Conservation (phyloP, 495 filamentous ascomycete genomes). For the Talaromyces liani region DNA sequence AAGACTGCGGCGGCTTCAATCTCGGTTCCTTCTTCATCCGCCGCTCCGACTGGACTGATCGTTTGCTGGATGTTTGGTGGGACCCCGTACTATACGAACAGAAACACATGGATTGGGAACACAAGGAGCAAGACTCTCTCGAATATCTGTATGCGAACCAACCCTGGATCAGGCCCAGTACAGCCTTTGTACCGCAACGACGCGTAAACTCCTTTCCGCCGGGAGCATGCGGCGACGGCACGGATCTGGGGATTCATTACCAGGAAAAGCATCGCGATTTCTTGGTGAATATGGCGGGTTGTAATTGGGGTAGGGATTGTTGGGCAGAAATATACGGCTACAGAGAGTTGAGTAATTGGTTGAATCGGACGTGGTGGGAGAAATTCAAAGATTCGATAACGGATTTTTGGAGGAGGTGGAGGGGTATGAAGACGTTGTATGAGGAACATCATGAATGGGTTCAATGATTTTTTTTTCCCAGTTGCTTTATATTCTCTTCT, state of each 20-base stretch:
- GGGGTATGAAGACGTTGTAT: conserved; percentile 1
- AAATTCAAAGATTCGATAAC: conserved; percentile 33
- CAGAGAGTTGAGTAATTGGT: conserved; percentile 75
- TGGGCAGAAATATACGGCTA: conserved; percentile 97
- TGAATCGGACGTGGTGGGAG: conserved; percentile 79
- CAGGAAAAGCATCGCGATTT: conserved; percentile 80
- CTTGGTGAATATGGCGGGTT: conserved; percentile 98
- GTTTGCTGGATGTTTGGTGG: conserved; percentile 96
- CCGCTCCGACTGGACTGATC: conserved; percentile 81
- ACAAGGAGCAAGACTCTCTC: conserved; percentile 94
- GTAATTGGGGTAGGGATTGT: conserved; percentile 92
- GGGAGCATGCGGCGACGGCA: conserved; percentile 75
- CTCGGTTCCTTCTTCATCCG: conserved; percentile 91
- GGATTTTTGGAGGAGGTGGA: conserved; percentile 15
- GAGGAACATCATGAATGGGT: conserved; percentile 9
- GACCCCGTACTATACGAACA: conserved; percentile 97
- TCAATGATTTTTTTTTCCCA: background rate
- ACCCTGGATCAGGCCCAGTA: conserved; percentile 84
- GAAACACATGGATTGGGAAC: conserved; percentile 98
- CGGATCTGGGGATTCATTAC: conserved; percentile 77
- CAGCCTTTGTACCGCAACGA: conserved; percentile 85
- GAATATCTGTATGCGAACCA: conserved; percentile 88
- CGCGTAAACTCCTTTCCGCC: conserved; percentile 90
- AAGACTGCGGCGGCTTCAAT: conserved; percentile 96
- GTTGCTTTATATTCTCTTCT: background rate